These are phyloP conservation scores for Ceratocystis smalleyi DNA, from an alignment of 2,329 filamentous ascomycete genomes.

Conservation along the genomic window DNA sequence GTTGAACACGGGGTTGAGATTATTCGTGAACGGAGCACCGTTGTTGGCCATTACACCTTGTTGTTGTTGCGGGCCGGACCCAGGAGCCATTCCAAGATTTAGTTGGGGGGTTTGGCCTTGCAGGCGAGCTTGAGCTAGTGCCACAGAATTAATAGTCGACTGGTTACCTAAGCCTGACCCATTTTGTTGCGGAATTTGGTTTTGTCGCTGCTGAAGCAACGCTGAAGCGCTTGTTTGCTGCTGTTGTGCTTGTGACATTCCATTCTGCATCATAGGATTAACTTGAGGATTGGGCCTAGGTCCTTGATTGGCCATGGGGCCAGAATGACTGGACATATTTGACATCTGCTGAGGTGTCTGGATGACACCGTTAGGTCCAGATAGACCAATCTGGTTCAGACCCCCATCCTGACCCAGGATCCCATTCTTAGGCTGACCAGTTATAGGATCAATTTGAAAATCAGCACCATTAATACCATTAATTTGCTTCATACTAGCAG, in stretches of 20 bases:
- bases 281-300: neutral
- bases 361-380: slow-evolving; percentile 1
- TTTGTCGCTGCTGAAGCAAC: slow-evolving; percentile 1
- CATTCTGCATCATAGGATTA: slow-evolving; percentile 1
- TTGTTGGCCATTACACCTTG: slow-evolving; percentile 28
- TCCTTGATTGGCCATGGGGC: neutral
- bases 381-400: slow-evolving; percentile 5
- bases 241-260: neutral
- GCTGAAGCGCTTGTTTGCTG: slow-evolving; percentile 2
- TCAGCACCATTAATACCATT: slow-evolving; percentile 32
- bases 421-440: neutral
- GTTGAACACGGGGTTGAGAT: slow-evolving; percentile 39
- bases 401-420: neutral
- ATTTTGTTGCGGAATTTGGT: slow-evolving; percentile 1
- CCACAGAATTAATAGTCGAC: neutral
- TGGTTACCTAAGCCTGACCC: slow-evolving; percentile 22
- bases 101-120: slow-evolving; percentile 4
- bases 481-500: slow-evolving; percentile 27
- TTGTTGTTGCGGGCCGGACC: slow-evolving; percentile 22
- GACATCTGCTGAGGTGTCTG: slow-evolving; percentile 5
- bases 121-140: neutral
- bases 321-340: slow-evolving; percentile 3
- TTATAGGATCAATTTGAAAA: slow-evolving; percentile 6
- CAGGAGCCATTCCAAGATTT: neutral
- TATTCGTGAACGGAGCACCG: slow-evolving; percentile 34